phyloP scores from a whole-genome alignment of 2,329 filamentous ascomycete genomes.

The Colletotrichum ledebouriae region DNA sequence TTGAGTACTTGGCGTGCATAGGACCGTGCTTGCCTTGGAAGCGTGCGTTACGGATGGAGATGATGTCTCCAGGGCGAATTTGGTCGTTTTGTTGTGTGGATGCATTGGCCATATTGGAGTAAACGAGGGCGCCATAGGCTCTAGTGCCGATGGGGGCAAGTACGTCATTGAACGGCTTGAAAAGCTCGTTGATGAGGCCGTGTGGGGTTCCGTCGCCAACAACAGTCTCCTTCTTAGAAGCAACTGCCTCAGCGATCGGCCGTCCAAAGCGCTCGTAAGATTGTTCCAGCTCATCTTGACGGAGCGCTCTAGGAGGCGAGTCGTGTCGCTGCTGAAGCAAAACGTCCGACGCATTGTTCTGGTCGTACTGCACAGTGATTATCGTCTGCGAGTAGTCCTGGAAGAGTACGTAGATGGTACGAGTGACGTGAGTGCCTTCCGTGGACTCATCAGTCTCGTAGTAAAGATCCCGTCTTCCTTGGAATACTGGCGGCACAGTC shows the following conservation, averaged over 20 bases:
- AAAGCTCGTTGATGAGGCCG: slow-evolving; percentile 81
- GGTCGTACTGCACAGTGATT: slow-evolving; percentile 84
- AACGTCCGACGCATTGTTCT: slow-evolving; percentile 78
- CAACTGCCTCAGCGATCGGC: slow-evolving; percentile 79
- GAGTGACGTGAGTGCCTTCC: slow-evolving; percentile 79
- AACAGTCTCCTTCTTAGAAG: slow-evolving; percentile 80
- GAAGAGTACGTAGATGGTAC: slow-evolving; percentile 89
- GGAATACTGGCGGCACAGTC: slow-evolving; percentile 83
- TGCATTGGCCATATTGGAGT: slow-evolving; percentile 94
- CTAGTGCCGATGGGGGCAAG: slow-evolving; percentile 88
- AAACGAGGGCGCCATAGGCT: slow-evolving; percentile 91
- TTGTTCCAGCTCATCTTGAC: slow-evolving; percentile 93
- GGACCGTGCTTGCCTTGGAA: slow-evolving; percentile 96
- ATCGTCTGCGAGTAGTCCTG: slow-evolving; percentile 97
- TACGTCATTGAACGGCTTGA: slow-evolving; percentile 79
- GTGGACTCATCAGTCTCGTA: slow-evolving; percentile 85
- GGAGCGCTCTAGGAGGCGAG: slow-evolving; percentile 81
- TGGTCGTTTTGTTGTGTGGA: slow-evolving; percentile 91
- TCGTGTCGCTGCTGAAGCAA: slow-evolving; percentile 89
- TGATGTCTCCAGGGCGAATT: slow-evolving; percentile 92
- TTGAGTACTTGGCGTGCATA: slow-evolving; percentile 93
- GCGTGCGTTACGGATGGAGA: slow-evolving; percentile 90
- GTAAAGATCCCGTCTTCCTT: slow-evolving; percentile 85
- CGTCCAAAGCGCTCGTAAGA: slow-evolving; percentile 86
- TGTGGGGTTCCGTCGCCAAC: slow-evolving; percentile 88